Conservation (phyloP, 202 grass and related monocot species). For the Brachypodium distachyon region DNA sequence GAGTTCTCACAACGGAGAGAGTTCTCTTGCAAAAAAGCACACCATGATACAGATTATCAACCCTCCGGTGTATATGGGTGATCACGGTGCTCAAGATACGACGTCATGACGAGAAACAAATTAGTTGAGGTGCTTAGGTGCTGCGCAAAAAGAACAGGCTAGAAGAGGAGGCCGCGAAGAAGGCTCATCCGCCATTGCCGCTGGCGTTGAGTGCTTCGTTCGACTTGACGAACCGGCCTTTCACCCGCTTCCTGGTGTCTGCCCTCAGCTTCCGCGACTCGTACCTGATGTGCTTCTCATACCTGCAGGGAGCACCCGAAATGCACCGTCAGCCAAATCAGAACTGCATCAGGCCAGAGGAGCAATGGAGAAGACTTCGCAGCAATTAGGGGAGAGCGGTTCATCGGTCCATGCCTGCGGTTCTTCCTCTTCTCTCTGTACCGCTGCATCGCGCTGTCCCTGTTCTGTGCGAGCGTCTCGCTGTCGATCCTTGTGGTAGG, state of each 20-base stretch:
- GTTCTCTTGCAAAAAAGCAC: constrained; percentile 5
- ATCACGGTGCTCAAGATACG: neutral
- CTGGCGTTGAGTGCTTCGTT: constrained; percentile 14
- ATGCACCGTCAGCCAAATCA: neutral
- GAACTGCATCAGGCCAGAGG: neutral
- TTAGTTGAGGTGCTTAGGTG: no score
- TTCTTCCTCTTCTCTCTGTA: constrained; percentile 91
- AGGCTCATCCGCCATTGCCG: constrained; percentile 17
- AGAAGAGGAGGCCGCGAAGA: no score
- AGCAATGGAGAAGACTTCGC: neutral
- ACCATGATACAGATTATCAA: neutral
- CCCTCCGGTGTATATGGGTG: neutral
- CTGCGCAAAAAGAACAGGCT: no score
- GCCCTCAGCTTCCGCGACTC: constrained; percentile 86
- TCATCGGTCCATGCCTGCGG: constrained; percentile 49
- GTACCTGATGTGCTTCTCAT: constrained; percentile 78
- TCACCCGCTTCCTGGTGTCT: constrained; percentile 78
- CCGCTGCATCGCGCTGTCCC: constrained; percentile 74
- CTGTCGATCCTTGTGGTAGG: constrained; percentile 46
- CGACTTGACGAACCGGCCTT: constrained; percentile 79
- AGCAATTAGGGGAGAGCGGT: neutral
- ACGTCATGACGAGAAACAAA: no score
- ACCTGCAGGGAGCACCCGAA: constrained; percentile 29
- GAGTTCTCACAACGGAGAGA: neutral
- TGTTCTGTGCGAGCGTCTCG: constrained; percentile 55